Base-by-base conservation (phyloP, 805 yeast genomes). In the Kuraishia hungarica region DNA sequence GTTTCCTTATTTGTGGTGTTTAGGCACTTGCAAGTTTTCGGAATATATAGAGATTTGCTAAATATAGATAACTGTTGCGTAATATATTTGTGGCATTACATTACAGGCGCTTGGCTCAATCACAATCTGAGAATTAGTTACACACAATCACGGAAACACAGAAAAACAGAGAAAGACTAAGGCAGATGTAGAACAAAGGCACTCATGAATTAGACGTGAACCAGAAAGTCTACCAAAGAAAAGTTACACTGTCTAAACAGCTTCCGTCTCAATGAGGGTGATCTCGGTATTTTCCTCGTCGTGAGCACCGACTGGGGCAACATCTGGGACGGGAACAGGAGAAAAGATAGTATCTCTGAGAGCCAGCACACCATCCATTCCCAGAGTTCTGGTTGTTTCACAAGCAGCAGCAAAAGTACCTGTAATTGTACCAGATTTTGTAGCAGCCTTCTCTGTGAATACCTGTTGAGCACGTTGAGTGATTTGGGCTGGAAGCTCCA, bases 361-460 rank as follows among this genome's bases (percentile, higher is more conserved):
- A 52, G 62, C 58, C n/a, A 69, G 62, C 48, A 68, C 56, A 54
- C 63, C 55, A 21, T 67, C 66, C 21, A 71, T 71, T 13, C 72
- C 71, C n/a, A 35, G 11, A 15, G 43, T 35, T 15, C 43, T 35
- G n/a, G 43, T 35, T 35, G 43, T 35, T 35, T 35, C 43, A 35
- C 43, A 35, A 4, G 43, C 43, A 35, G 43, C 43, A 15, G 11
- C 11, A 15, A 35, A 17, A 13, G 15, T 35, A 13, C 43, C 43
- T 10, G 43, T 35, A 35, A 35, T 4, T 6, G 43, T 7, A 35
- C n/a, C 43, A 35, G n/a, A 2, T 55, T 79, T 72, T 58, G 73
- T 70, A 24, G 68, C 67, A 59, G 73, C 65, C 49, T 77, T 72
- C 20, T 68, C 63, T 54, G 73, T 71, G 56, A 72, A 75, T n/a